Evolutionary conservation across 495 filamentous ascomycete species (phyloP).

Genomic region (Xeromyces bisporus): DNA sequence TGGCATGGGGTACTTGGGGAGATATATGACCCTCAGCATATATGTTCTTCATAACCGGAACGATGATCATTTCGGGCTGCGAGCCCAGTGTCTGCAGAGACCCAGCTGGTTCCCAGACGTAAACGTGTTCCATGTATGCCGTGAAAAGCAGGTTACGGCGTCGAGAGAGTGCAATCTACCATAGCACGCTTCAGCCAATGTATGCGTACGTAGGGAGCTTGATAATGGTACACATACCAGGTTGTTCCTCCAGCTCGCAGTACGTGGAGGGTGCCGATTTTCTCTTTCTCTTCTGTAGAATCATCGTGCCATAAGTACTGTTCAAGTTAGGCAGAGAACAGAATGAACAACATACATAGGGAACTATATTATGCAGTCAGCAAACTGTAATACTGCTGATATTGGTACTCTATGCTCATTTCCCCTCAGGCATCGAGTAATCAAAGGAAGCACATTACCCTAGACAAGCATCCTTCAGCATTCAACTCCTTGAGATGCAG

Average conservation of each 20-base stretch:
- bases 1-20: conserved; percentile 39
- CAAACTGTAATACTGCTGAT: too few species aligned
- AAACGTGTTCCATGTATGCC: conserved; percentile 53
- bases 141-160: conserved; percentile 56
- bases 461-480: conserved; percentile 18
- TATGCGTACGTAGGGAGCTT: not conserved
- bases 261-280: conserved; percentile 13
- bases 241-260: conserved; percentile 33
- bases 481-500: conserved; percentile 16
- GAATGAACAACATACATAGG: conserved; percentile 6
- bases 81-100: conserved; percentile 45
- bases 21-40: conserved; percentile 40
- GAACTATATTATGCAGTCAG: too few species aligned
- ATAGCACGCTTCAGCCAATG: not conserved
- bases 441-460: too few species aligned
- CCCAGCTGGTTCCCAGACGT: conserved; percentile 55
- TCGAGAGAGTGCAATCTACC: conserved; percentile 38
- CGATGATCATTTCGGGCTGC: conserved; percentile 47
- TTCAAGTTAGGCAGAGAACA: conserved; percentile 1
- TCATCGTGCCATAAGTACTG: not conserved
- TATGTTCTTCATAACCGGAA: conserved; percentile 35
- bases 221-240: conserved; percentile 23
- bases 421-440: too few species aligned
- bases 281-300: conserved; percentile 14
- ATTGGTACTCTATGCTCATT: too few species aligned